Percentiles rank a stretch among this genome's conserved stretches.
These are phyloP conservation scores for Arabis hirsuta DNA, from an alignment of 345 rosid genomes.

Conservation along the genomic window DNA sequence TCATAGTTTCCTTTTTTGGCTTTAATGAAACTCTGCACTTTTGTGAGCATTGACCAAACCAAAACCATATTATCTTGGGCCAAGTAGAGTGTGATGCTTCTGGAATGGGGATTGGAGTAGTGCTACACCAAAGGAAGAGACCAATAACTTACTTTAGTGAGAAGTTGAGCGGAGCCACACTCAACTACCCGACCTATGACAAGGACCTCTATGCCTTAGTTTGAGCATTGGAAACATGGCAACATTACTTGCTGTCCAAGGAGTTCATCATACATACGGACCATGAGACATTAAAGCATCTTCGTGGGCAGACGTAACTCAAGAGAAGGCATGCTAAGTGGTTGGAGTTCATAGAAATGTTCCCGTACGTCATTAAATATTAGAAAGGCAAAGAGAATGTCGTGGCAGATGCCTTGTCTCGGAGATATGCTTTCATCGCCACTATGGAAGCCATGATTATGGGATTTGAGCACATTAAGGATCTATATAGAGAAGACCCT, in stretches of 20 bases:
- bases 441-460: too few relatives aligned
- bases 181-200: neutral
- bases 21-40: too few relatives aligned
- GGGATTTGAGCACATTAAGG: too few relatives aligned
- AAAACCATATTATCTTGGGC: too few relatives aligned
- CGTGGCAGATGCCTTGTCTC: neutral
- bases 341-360: neutral
- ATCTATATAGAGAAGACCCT: too few relatives aligned
- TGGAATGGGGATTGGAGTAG: too few relatives aligned
- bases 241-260: neutral
- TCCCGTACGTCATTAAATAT: neutral
- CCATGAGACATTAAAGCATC: neutral
- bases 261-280: neutral
- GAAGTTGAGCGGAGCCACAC: neutral
- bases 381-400: neutral
- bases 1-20: too few relatives aligned
- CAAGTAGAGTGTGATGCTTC: too few relatives aligned
- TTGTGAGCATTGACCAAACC: too few relatives aligned
- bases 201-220: neutral
- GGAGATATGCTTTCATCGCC: too few relatives aligned
- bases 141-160: too few relatives aligned
- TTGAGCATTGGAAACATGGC: neutral
- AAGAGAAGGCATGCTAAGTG: neutral
- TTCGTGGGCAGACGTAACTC: neutral
- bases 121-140: too few relatives aligned